phyloP scores from a whole-genome alignment of 371 early-diverging fungal species.

The Apophysomyces elegans region DNA sequence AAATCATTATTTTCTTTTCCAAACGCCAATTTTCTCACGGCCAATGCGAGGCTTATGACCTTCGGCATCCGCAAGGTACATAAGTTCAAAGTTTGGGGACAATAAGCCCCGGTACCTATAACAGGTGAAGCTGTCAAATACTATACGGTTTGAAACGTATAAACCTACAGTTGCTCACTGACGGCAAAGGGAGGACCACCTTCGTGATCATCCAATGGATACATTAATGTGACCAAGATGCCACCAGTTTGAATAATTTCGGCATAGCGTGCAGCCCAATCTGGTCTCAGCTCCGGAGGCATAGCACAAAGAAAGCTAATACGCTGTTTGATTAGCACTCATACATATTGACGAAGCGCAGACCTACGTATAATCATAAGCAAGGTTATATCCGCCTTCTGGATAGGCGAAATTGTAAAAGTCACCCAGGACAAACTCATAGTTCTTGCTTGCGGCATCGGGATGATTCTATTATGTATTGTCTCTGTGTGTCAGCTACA shows the following conservation, averaged over 20 bases:
- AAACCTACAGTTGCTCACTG: slow-evolving; percentile 52
- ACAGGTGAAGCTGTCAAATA: background rate
- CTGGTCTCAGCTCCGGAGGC: slow-evolving; percentile 63
- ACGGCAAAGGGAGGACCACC: slow-evolving; percentile 73
- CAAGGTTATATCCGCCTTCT: slow-evolving; percentile 65
- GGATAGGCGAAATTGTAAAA: slow-evolving; percentile 74
- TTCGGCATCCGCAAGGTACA: slow-evolving; percentile 54
- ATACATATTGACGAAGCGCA: background rate
- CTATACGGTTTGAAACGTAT: no score
- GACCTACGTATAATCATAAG: slow-evolving; percentile 84
- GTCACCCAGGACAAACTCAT: slow-evolving; percentile 65
- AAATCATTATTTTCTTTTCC: slow-evolving; percentile 41
- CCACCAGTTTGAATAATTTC: slow-evolving; percentile 77
- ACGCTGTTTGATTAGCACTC: background rate
- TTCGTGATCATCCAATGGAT: slow-evolving; percentile 61
- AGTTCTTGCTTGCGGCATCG: slow-evolving; percentile 27
- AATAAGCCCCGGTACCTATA: slow-evolving; percentile 53
- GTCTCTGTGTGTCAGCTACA: background rate
- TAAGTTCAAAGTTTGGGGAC: slow-evolving; percentile 58
- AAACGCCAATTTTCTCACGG: slow-evolving; percentile 66
- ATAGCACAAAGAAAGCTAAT: slow-evolving; percentile 84
- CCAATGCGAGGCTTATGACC: slow-evolving; percentile 58
- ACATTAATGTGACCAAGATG: slow-evolving; percentile 83
- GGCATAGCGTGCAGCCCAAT: slow-evolving; percentile 76
- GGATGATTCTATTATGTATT: slow-evolving; percentile 27